phyloP scores from a whole-genome alignment of 140 eudicot genomes.

The Erigeron philadelphicus region DNA sequence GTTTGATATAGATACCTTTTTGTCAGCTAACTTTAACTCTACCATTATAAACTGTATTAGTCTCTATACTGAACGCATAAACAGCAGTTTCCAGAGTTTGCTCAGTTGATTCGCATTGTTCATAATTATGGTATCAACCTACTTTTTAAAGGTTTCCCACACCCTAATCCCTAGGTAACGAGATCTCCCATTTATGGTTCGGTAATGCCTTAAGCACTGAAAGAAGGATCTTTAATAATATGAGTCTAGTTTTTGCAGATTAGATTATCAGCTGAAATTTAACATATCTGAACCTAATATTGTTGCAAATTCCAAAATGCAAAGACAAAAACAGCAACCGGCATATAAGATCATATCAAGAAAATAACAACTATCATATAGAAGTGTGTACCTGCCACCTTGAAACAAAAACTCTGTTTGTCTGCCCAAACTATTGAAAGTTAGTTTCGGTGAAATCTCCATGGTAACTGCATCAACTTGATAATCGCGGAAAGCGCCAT shows the following conservation, averaged over 20 bases:
- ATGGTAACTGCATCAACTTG: slow-evolving; percentile 93
- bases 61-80: neutral
- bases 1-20: neutral
- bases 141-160: slow-evolving; percentile 2
- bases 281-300: neutral
- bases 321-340: neutral
- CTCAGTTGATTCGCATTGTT: neutral
- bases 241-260: neutral
- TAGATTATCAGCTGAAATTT: neutral
- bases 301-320: slow-evolving; percentile 4
- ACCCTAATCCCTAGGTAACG: neutral
- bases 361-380: neutral
- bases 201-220: slow-evolving; percentile 8
- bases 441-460: slow-evolving; percentile 48
- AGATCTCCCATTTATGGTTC: slow-evolving; percentile 5
- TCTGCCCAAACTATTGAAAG: slow-evolving; percentile 34
- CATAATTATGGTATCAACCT: slow-evolving; percentile 15
- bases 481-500: slow-evolving; percentile 98
- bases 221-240: slow-evolving; percentile 5
- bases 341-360: neutral
- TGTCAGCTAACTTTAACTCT: neutral
- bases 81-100: neutral
- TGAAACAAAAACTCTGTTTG: slow-evolving; percentile 53
- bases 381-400: slow-evolving; percentile 61
- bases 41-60: neutral